Evolutionary conservation across 2,329 filamentous ascomycete genomes (phyloP), one percentile per base, ranked within the genome.

Genomic region (Exophiala sp.): DNA sequence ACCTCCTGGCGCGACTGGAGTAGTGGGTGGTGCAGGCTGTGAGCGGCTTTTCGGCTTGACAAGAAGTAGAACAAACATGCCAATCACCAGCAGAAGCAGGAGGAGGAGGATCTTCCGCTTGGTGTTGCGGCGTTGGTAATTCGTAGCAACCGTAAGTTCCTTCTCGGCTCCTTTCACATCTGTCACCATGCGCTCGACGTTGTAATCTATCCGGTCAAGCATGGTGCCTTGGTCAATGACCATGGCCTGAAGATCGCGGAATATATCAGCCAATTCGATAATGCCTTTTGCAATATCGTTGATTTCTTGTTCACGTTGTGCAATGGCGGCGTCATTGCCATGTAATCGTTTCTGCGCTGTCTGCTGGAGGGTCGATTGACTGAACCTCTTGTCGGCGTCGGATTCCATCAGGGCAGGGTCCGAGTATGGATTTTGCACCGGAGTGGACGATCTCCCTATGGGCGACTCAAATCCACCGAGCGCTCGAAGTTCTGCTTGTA

Each of bases 231-330:
- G 86, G 64, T 93, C 86, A 58, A 95, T 90, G 60, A 94, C 88
- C 90, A 98, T 97, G 41, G 78, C 84, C 69, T 98, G 93, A 23
- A 98, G 74, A 63, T 98, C 93, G 55, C 94, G 88, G 73, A 98
- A 98, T 43, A 98, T 88, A 66, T 96, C 93, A 2, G 91, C 88
- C 6, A 98, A 75, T 65, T 97, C 91, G 63, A 98, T 97, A 68
- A 98, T 97, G 50, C 93, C 91, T 66, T 96, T 90, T 1, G 93
- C 93, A 57, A 98, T 98, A 61, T 96, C 90, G 64, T 95, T 94
- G 62, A 98, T 98, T 68, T 97, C 93, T 34, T 86, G 83, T 70
- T 98, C 93, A 57, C 93, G 86, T 67, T 97, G 93, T 54, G 84
- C 80, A 60, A 98, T 97, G 30, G 81, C 81, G 2, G 83, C 76